Percentiles rank a stretch among this genome's conserved stretches.
Evolutionary conservation across 2,329 filamentous ascomycete genomes (phyloP).

Genomic region (Fusarium circinatum): DNA sequence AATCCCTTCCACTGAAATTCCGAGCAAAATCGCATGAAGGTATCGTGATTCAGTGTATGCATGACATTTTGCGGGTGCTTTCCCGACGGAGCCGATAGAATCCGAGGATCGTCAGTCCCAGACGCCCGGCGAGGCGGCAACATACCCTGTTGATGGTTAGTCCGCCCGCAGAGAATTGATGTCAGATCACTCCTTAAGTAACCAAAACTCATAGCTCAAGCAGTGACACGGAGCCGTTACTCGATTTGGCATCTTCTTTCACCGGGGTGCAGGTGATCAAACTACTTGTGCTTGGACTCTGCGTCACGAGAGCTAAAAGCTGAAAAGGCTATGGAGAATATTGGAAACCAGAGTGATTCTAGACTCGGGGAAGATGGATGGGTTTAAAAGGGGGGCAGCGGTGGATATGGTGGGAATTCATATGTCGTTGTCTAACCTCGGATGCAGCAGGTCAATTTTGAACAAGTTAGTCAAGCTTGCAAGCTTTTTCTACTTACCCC

Average conservation of each 20-base stretch:
- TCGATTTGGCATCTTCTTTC: background rate
- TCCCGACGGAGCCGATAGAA: background rate
- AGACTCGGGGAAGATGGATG: background rate
- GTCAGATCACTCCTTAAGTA: background rate
- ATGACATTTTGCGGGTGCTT: background rate
- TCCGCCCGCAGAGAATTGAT: background rate
- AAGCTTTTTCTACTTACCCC: background rate
- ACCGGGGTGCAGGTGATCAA: background rate
- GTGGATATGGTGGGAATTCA: conserved; percentile 1
- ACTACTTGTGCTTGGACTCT: background rate
- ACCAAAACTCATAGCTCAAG: background rate
- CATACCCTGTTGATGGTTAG: conserved; percentile 7
- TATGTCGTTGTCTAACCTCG: conserved; percentile 3
- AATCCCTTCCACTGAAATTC: background rate
- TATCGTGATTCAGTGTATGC: background rate
- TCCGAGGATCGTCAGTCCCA: background rate
- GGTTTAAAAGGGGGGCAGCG: background rate
- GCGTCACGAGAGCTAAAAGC: background rate
- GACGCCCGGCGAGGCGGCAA: background rate
- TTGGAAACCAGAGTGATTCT: background rate
- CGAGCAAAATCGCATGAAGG: background rate
- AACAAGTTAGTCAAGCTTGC: background rate
- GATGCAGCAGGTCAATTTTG: background rate
- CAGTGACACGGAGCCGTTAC: conserved; percentile 1
- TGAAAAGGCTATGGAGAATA: background rate